Evolutionary conservation across 768 basidiomycete species (phyloP).

Genomic region (Paxillus involutus): DNA sequence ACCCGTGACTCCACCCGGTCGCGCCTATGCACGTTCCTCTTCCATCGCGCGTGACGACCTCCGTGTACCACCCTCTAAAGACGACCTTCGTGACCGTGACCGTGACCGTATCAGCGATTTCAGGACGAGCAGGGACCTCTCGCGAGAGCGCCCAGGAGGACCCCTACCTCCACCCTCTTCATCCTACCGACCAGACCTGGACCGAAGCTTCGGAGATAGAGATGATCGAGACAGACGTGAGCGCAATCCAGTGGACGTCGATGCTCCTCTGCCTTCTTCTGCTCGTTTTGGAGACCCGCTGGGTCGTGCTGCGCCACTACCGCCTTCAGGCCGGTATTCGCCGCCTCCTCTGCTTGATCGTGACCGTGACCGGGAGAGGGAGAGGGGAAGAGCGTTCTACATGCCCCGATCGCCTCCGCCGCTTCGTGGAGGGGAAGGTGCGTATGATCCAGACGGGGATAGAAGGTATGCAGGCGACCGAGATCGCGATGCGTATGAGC

Average conservation of each 20-base stretch:
- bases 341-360: conserved; percentile 38
- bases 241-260: conserved; percentile 36
- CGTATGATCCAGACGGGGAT: conserved; percentile 35
- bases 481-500: conserved; percentile 32
- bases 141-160: conserved; percentile 34
- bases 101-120: conserved; percentile 23
- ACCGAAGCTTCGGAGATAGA: conserved; percentile 34
- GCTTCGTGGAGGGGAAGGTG: conserved; percentile 20
- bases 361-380: conserved; percentile 25
- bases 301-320: conserved; percentile 12
- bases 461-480: conserved; percentile 30
- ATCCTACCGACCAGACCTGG: conserved; percentile 41
- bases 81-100: conserved; percentile 32
- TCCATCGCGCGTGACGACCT: conserved; percentile 36
- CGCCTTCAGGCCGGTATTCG: conserved; percentile 12
- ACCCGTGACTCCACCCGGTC: conserved; percentile 8
- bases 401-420: conserved; percentile 32
- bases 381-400: conserved; percentile 29
- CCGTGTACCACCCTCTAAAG: conserved; percentile 29
- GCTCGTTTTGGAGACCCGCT: conserved; percentile 37
- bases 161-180: conserved; percentile 9
- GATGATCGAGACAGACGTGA: conserved; percentile 36
- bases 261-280: conserved; percentile 28
- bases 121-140: conserved; percentile 31
- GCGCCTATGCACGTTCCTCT: conserved; percentile 18